Conservation (phyloP, 1,139 yeast species). For the Kodamaea arcana region DNA sequence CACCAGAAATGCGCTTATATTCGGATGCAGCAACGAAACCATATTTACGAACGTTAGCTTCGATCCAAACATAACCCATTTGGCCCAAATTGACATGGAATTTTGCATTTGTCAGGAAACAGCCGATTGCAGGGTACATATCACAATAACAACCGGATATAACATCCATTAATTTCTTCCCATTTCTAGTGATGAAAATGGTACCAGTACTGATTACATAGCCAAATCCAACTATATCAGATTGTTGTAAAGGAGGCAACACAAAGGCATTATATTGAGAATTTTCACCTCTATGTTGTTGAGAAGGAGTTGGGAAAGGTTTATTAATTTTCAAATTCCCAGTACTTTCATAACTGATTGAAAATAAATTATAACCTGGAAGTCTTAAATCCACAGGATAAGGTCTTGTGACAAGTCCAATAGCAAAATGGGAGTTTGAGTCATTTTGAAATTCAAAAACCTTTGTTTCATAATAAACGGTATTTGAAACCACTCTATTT, state of each 20-base stretch:
- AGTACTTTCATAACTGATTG: slow-evolving; percentile 82
- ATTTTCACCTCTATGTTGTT: slow-evolving; percentile 47
- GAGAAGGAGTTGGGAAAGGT: slow-evolving; percentile 56
- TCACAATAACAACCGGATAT: slow-evolving; percentile 76
- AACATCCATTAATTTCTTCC: slow-evolving; percentile 80
- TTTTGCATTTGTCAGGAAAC: slow-evolving; percentile 61
- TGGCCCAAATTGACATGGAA: slow-evolving; percentile 87
- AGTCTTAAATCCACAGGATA: slow-evolving; percentile 77
- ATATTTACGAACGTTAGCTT: slow-evolving; percentile 90
- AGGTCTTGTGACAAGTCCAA: slow-evolving; percentile 85
- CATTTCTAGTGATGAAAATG: slow-evolving; percentile 85
- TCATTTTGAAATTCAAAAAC: slow-evolving; percentile 44
- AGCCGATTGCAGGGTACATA: slow-evolving; percentile 89
- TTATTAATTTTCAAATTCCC: slow-evolving; percentile 80
- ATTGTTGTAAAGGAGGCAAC: slow-evolving; percentile 72
- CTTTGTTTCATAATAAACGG: slow-evolving; percentile 70
- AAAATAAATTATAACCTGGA: slow-evolving; percentile 80
- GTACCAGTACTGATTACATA: slow-evolving; percentile 78
- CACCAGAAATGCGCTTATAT: slow-evolving; percentile 36
- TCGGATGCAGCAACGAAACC: slow-evolving; percentile 75
- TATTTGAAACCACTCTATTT: slow-evolving; percentile 52
- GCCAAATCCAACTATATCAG: slow-evolving; percentile 93
- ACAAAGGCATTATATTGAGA: slow-evolving; percentile 55
- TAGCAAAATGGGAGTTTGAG: slow-evolving; percentile 51
- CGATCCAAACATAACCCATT: slow-evolving; percentile 88